Evolutionary conservation across 768 basidiomycete genomes (phyloP).

Genomic region (Termitomyces bulborhizus): DNA sequence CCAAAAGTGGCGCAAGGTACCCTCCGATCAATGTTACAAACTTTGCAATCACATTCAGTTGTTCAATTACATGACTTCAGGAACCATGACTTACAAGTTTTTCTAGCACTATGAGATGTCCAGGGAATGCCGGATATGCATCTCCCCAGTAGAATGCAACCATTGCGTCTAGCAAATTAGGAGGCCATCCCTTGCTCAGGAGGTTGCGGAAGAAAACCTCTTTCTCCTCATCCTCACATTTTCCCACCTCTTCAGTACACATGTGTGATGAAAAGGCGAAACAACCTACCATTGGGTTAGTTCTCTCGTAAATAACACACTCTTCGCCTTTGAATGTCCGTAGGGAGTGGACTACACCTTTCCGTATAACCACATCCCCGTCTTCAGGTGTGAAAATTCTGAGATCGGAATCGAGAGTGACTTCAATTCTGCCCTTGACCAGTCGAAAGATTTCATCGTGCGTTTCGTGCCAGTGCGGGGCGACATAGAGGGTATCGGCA

Average conservation of each 20-base stretch:
- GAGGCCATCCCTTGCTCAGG: constrained; percentile 8
- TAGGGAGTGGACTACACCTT: constrained; percentile 22
- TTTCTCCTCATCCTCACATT: constrained; percentile 22
- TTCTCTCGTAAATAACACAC: constrained; percentile 24
- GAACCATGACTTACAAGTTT: constrained; percentile 17
- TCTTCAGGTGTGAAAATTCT: constrained; percentile 23
- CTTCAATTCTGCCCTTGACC: constrained; percentile 22
- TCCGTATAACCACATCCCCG: constrained; percentile 23
- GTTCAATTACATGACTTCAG: neutral
- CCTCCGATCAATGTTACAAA: constrained; percentile 22
- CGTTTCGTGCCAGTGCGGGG: constrained; percentile 28
- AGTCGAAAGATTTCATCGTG: constrained; percentile 27
- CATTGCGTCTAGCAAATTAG: constrained; percentile 17
- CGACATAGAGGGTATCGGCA: constrained; percentile 20
- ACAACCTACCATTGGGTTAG: constrained; percentile 22
- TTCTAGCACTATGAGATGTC: constrained; percentile 22
- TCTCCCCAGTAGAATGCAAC: constrained; percentile 22
- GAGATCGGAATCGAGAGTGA: constrained; percentile 17
- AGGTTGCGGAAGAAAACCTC: constrained; percentile 28
- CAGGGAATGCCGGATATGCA: constrained; percentile 18
- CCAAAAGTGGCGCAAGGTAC: constrained; percentile 11
- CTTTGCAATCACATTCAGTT: constrained; percentile 5
- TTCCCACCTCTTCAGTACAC: neutral
- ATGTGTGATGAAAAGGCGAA: neutral
- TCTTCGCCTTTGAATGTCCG: constrained; percentile 19